Percentiles rank a stretch among this genome's conserved stretches.
These are phyloP conservation scores for Thelonectria discophora DNA, from an alignment of 2,329 filamentous ascomycete genomes.

Conservation along the genomic window DNA sequence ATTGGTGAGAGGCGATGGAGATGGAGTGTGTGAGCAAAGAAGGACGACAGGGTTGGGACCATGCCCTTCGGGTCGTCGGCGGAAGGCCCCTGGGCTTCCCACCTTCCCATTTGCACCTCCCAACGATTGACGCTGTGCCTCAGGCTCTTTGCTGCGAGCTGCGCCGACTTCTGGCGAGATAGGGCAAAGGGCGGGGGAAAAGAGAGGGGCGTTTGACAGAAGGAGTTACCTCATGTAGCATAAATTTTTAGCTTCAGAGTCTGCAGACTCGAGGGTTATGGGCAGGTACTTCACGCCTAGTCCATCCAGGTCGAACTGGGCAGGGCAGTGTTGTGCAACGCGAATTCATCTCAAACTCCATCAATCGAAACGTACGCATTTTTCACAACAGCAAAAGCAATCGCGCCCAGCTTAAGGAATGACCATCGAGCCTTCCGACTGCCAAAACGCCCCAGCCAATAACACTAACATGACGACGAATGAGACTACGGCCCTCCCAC, in stretches of 20 bases:
- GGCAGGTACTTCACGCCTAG: too few relatives aligned
- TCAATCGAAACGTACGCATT: neutral
- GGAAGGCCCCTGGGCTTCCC: conserved; percentile 22
- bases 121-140: conserved; percentile 11
- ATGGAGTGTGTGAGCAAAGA: conserved; percentile 14
- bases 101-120: conserved; percentile 16
- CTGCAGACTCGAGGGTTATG: too few relatives aligned
- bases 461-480: conserved; percentile 12
- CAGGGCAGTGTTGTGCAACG: neutral
- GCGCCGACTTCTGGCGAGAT: conserved; percentile 22
- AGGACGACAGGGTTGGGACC: neutral
- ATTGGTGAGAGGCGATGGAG: neutral
- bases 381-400: neutral
- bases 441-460: neutral
- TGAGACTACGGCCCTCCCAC: neutral
- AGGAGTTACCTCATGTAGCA: conserved; percentile 18
- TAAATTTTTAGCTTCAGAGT: conserved; percentile 12
- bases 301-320: too few relatives aligned
- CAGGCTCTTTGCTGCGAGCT: neutral
- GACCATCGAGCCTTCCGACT: neutral
- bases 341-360: neutral
- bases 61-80: conserved; percentile 39
- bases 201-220: conserved; percentile 1
- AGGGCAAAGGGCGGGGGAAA: conserved; percentile 29
- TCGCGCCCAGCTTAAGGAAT: neutral